Evolutionary conservation across 495 filamentous ascomycete species (phyloP), one percentile per base, ranked within the genome.

Genomic region (Xylaria curta): DNA sequence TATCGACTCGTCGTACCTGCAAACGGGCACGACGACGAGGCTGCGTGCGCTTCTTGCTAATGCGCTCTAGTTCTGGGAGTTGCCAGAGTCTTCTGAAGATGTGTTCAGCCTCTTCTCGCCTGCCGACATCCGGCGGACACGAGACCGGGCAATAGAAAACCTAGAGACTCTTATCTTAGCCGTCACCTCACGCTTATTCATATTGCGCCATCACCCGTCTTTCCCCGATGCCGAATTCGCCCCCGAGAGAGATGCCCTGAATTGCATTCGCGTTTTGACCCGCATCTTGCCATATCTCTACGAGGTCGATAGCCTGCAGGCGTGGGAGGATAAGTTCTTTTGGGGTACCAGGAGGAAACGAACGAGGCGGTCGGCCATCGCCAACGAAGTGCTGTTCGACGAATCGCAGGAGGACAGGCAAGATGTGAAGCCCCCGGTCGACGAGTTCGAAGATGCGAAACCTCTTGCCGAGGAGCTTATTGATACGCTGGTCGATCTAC

Each of bases 71-170:
- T 99, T 98, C 84, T 98, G 95, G 94, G 93, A 98, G 82, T 91
- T 99, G 28, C 96, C 97, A 73, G 97, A 98, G 82, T 94, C 94
- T 17, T 88, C 93, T 46, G 96, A 98, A 73, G 96, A 99, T 83
- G 91, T 98, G 76, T 98, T 98, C 85, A 97, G 93, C 73, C 89
- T 99, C 66, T 99, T 98, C 82, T 94, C 95, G 59, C 91, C 95
- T 12, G 89, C 92, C 44, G 96, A 99, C 82, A 95, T 99, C 67
- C 92, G 97, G 68, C 90, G 95, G 73, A 94, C 94, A 46, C 89
- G 95, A 75, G 96, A 98, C 80, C 87, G 89, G 75, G 91, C 95
- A 36, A 85, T 96, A 53, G 88, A 91, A 79, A 99, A 99, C 80
- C 88, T 98, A 69, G 95, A 98, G 82, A 97, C 94, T 7, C 87